Base-by-base conservation (phyloP, 1,284 basidiomycete species). In the Hemileia vastatrix region DNA sequence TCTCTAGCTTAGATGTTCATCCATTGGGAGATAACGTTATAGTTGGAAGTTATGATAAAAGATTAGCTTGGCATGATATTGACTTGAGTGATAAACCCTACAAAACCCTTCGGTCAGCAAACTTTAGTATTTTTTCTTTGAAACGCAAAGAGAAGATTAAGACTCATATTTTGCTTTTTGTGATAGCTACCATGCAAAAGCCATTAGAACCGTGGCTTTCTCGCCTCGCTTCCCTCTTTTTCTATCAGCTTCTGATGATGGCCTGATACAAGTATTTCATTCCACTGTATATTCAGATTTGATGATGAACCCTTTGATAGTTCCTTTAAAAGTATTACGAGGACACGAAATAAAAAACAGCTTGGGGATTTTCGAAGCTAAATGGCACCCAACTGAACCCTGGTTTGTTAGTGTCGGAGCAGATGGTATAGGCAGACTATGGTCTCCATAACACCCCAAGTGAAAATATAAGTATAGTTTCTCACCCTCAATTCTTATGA, bases 21-120 rank as follows among this genome's bases (percentile, higher is more conserved):
- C 90, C 94, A 5, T 86, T 86, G 55, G 92, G 92, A 45, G 92
- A 97, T 73, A 92, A 99, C 79, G 79, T 99, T 66, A 88, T 99
- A 68, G 88, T 99, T 48, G 95, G 95, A 65, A 88, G 88, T 57
- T 98, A 98, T 78, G 95, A 99, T 79, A 87, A 90, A 70, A 94
- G 96, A 77, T 79, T 98, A 15, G 92, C 90, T 72, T 99, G 95
- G 95, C 98, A 98, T 77, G 95, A 99, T 79, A 80, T 98, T 64
- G 95, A 98, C 73, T 83, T 98, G 59, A 88, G 86, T 71, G 86
- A 88, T 69, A 92, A 94, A 76, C 95, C 95, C 1, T 98, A 93
- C 83, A 95, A 95, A 78, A 86, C 95, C 63, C 80, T 99, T 69
- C 84, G 92, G 85, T 90, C 52, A 47, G 43, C 48, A 44, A 19